Evolutionary conservation across 352 stramenopile genomes (phyloP), one percentile per base, ranked within the genome.

Genomic region (Blastocystis sp.): DNA sequence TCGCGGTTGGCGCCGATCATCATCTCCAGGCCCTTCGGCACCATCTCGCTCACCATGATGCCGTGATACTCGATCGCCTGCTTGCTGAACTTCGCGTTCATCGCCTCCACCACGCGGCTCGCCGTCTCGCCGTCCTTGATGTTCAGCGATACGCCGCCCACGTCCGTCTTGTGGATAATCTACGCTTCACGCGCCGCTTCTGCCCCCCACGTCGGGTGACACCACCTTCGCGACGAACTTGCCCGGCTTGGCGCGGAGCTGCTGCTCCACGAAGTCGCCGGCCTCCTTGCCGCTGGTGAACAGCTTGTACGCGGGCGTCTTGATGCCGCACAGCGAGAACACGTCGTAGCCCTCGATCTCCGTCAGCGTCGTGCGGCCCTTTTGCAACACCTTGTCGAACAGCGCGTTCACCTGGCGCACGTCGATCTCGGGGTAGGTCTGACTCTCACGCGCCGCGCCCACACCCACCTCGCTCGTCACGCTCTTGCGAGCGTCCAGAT

Each of bases 11-110:
- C 74, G 2, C 74, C 74, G 62, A 82, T 82, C 74, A 82, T 82
- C 74, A 82, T 82, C 43, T 82, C 74, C 59, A 70, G 59, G 9
- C 74, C 74, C 59, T 70, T 70, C 19, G 59, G 59, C 5, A 82
- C 74, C 74, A 82, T 82, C 62, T 82, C 74, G 62, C 74, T 82
- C 62, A 82, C 74, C 74, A 82, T 82, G 38, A 82, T 82, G 62
- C 74, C 74, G 41, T 82, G 74, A 21, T 70, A 70, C 40, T 82
- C 62, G 43, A 71, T 70, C n/a, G 28, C 17, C 74, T 71, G 59
- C 14, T n/a, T 34, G 28, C 59, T 82, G 74, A 82, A 82, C 62
- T 82, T 82, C 59, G 17, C 52, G 43, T 82, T 40, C 74, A 82
- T 69, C 28, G 1, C 21, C 41, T 69, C 62, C 74, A 82, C 74